phyloP scores from a whole-genome alignment of 2,329 filamentous ascomycete genomes.

The Calonectria honghensis region DNA sequence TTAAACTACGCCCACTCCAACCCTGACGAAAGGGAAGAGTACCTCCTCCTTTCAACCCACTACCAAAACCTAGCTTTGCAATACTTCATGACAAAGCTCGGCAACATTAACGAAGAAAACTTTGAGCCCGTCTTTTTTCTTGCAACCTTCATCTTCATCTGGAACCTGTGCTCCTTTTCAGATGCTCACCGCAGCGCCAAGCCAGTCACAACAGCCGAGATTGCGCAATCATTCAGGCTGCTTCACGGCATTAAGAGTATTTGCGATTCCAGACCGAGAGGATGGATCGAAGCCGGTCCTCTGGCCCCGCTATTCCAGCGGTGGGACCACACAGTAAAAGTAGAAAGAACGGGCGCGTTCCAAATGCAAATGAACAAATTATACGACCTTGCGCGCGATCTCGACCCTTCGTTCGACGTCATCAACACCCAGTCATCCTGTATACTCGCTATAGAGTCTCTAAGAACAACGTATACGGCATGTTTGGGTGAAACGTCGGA shows the following conservation, averaged over 20 bases:
- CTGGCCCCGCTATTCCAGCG: conserved; percentile 36
- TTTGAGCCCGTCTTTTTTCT: conserved; percentile 47
- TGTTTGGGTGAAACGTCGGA: conserved; percentile 3
- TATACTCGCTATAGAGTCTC: conserved; percentile 40
- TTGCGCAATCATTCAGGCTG: conserved; percentile 44
- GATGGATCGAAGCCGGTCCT: conserved; percentile 39
- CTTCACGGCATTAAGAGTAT: conserved; percentile 45
- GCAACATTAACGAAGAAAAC: conserved; percentile 37
- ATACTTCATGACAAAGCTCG: conserved; percentile 34
- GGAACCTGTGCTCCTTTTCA: conserved; percentile 41
- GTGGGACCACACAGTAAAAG: not conserved
- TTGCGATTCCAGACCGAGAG: conserved; percentile 38
- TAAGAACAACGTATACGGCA: conserved; percentile 35
- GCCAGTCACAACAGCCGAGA: conserved; percentile 9
- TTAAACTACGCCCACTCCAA: conserved; percentile 40
- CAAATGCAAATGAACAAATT: conserved; percentile 41
- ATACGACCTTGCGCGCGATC: conserved; percentile 33
- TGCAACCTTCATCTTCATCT: conserved; percentile 44
- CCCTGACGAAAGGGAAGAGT: conserved; percentile 40
- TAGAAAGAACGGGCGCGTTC: conserved; percentile 37
- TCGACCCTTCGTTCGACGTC: conserved; percentile 38
- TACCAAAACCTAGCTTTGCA: conserved; percentile 43
- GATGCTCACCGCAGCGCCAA: conserved; percentile 22
- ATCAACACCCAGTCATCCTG: conserved; percentile 45
- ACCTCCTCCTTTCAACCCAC: conserved; percentile 40